Evolutionary conservation across 441 rosid species (phyloP).

Genomic region (Daphne laureola): DNA sequence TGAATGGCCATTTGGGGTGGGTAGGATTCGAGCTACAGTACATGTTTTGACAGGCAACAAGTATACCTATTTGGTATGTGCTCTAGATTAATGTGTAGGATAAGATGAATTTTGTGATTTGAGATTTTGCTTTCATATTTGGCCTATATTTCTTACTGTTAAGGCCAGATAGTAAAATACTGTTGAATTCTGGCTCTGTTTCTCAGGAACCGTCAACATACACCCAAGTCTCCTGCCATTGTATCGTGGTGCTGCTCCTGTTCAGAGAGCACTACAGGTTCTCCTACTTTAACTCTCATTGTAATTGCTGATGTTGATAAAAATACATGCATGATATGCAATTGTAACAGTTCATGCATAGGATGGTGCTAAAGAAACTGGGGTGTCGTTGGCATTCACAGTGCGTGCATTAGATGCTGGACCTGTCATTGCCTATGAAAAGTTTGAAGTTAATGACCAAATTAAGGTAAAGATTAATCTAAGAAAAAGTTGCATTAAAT

Average conservation of each 20-base stretch:
- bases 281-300: slow-evolving; percentile 8
- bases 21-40: too few relatives aligned
- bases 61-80: too few relatives aligned
- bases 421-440: slow-evolving; percentile 64
- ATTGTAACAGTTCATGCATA: slow-evolving; percentile 26
- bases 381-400: slow-evolving; percentile 86
- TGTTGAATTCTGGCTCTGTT: slow-evolving; percentile 7
- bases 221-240: slow-evolving; percentile 86
- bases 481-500: background rate
- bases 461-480: slow-evolving; percentile 49
- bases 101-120: too few relatives aligned
- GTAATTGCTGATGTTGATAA: slow-evolving; percentile 12
- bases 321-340: slow-evolving; percentile 8
- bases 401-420: slow-evolving; percentile 88
- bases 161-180: background rate
- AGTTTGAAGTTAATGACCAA: slow-evolving; percentile 55
- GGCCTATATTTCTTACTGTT: background rate
- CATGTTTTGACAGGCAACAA: too few relatives aligned
- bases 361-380: slow-evolving; percentile 88
- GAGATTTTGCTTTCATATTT: too few relatives aligned
- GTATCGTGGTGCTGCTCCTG: slow-evolving; percentile 97
- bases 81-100: too few relatives aligned
- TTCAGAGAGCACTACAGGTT: slow-evolving; percentile 87
- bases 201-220: slow-evolving; percentile 83
- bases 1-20: too few relatives aligned